Percentiles rank a stretch among this genome's conserved stretches.
phyloP scores from a whole-genome alignment of 2,329 filamentous ascomycete species.

The Botrytis medusae region DNA sequence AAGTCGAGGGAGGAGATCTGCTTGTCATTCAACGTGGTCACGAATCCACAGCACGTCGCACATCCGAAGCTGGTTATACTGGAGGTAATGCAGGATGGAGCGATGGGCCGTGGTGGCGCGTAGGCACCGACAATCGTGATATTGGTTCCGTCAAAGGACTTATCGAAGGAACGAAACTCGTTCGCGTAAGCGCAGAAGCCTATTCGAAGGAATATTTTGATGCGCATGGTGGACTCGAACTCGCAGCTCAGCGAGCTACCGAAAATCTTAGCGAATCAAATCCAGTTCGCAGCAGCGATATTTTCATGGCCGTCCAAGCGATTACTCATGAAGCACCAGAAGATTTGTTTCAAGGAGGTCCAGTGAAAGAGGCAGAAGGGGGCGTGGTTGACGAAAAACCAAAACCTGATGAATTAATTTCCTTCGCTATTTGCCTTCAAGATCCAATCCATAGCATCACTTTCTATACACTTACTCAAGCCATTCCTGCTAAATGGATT shows the following conservation, averaged over 20 bases:
- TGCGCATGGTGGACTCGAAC: conserved; percentile 73
- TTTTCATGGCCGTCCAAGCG: conserved; percentile 94
- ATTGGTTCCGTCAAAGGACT: conserved; percentile 78
- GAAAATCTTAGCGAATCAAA: conserved; percentile 80
- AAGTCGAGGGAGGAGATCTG: conserved; percentile 94
- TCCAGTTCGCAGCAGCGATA: conserved; percentile 86
- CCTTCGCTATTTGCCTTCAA: conserved; percentile 76
- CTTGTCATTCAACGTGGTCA: conserved; percentile 91
- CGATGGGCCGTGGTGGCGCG: conserved; percentile 96
- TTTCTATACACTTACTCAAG: conserved; percentile 80
- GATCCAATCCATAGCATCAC: conserved; percentile 91
- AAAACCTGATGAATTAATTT: conserved; percentile 59
- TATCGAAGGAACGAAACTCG: conserved; percentile 86
- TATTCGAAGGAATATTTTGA: conserved; percentile 86
- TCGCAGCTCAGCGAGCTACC: conserved; percentile 75
- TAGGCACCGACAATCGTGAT: conserved; percentile 66
- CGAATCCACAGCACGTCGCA: conserved; percentile 71
- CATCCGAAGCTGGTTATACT: conserved; percentile 57
- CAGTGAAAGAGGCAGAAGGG: conserved; percentile 56
- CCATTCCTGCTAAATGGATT: conserved; percentile 81
- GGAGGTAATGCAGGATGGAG: conserved; percentile 72
- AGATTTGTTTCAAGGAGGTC: conserved; percentile 65
- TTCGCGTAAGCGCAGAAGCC: conserved; percentile 81
- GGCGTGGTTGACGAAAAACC: conserved; percentile 52
- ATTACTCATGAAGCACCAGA: conserved; percentile 64